A percentile compares a stretch with the other conserved stretches of the same genome.
These are phyloP conservation scores for Penicillium maclennaniae DNA, from an alignment of 495 filamentous ascomycete genomes.

Conservation along the genomic window DNA sequence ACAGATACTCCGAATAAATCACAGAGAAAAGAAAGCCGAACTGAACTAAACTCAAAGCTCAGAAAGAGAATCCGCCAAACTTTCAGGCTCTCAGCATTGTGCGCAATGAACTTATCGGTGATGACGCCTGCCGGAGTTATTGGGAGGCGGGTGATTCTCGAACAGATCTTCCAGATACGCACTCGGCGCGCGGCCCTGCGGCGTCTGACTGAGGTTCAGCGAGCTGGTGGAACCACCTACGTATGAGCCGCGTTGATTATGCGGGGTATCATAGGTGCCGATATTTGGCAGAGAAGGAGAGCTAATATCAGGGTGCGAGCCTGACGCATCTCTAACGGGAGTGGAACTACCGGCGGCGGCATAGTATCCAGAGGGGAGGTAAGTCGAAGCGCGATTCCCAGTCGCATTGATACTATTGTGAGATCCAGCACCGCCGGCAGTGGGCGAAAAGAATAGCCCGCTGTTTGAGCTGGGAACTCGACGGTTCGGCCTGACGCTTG, in stretches of 20 bases:
- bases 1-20: background rate
- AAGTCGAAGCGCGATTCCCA: constrained; percentile 59
- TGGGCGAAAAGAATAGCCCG: constrained; percentile 92
- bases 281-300: constrained; percentile 55
- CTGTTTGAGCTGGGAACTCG: constrained; percentile 47
- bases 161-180: constrained; percentile 92
- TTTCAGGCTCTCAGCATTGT: constrained; percentile 7
- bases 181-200: constrained; percentile 75
- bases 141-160: constrained; percentile 54
- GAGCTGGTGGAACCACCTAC: constrained; percentile 61
- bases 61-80: background rate
- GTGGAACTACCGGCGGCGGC: constrained; percentile 57
- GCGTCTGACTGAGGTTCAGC: constrained; percentile 62
- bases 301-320: constrained; percentile 29
- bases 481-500: constrained; percentile 35
- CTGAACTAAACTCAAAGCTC: background rate
- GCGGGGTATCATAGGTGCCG: constrained; percentile 26
- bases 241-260: constrained; percentile 30
- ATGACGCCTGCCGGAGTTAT: constrained; percentile 11
- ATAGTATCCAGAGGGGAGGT: constrained; percentile 92
- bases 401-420: constrained; percentile 17
- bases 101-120: background rate
- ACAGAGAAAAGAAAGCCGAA: constrained; percentile 1
- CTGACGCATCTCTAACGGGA: constrained; percentile 29
- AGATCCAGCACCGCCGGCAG: constrained; percentile 54